These are phyloP conservation scores for Arctium lappa DNA, from an alignment of 129 eudicot genomes.

Conservation along the genomic window DNA sequence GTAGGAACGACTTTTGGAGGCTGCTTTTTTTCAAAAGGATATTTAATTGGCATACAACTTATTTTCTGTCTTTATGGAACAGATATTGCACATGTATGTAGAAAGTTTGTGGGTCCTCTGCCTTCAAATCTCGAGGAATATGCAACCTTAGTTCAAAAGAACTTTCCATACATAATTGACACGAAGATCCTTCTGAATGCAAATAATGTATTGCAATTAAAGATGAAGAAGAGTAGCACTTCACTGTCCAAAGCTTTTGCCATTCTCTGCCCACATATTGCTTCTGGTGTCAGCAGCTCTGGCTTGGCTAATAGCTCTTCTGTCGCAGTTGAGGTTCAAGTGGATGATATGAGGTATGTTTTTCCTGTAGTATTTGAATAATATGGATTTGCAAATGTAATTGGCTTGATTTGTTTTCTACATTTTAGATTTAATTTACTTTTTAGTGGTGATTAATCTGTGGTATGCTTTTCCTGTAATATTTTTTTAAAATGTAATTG, in stretches of 20 bases:
- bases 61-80: conserved; percentile 24
- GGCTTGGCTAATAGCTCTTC: conserved; percentile 32
- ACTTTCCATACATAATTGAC: conserved; percentile 76
- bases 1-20: conserved; percentile 32
- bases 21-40: not conserved
- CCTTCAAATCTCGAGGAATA: conserved; percentile 73
- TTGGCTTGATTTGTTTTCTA: not conserved
- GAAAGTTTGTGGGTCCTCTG: conserved; percentile 82
- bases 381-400: not conserved
- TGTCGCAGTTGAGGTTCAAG: conserved; percentile 87
- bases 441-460: no score
- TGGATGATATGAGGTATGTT: conserved; percentile 84
- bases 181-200: conserved; percentile 75
- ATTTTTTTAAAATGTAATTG: no score
- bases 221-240: conserved; percentile 64
- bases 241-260: conserved; percentile 82
- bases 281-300: conserved; percentile 35
- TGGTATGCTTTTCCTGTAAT: not conserved
- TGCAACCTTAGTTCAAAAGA: conserved; percentile 43
- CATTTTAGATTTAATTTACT: no score
- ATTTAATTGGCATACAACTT: not conserved
- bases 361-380: not conserved
- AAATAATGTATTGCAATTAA: conserved; percentile 31
- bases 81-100: conserved; percentile 89
- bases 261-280: conserved; percentile 67